These are phyloP conservation scores for Acanthochlamys bracteata DNA, from an alignment of 106 monocot genomes.

Conservation along the genomic window DNA sequence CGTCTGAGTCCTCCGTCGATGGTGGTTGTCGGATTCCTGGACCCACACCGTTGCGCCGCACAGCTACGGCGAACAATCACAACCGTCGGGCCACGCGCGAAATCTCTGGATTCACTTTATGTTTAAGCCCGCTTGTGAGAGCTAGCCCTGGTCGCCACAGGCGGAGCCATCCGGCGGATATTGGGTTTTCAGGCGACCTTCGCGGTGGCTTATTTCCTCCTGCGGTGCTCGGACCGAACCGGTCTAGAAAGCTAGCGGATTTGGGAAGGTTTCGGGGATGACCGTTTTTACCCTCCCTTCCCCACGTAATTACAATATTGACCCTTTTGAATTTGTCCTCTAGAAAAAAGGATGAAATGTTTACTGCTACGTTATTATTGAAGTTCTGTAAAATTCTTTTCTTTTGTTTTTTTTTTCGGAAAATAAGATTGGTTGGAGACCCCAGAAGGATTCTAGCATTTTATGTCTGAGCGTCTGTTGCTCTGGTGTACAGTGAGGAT, in stretches of 20 bases:
- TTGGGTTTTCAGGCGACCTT: conserved; percentile 30
- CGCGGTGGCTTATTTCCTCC: background rate
- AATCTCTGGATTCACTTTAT: conserved; percentile 35
- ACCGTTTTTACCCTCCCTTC: conserved; percentile 8
- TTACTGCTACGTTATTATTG: background rate
- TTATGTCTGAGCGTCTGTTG: too few species aligned
- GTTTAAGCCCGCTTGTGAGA: conserved; percentile 51
- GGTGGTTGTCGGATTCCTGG: conserved; percentile 17
- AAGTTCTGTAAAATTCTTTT: background rate
- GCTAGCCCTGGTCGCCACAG: conserved; percentile 20
- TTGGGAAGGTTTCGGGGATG: conserved; percentile 33
- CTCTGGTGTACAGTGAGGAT: too few species aligned
- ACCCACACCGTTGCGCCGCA: conserved; percentile 26
- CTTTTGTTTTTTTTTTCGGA: too few species aligned
- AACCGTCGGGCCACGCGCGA: background rate
- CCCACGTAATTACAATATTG: background rate
- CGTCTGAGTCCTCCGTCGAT: conserved; percentile 10
- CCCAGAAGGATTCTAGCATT: too few species aligned
- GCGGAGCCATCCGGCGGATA: conserved; percentile 21
- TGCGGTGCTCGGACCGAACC: conserved; percentile 17
- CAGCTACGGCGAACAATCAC: background rate
- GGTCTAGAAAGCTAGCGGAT: conserved; percentile 63
- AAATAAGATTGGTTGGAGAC: too few species aligned
- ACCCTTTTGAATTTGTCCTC: background rate
- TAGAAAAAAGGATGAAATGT: background rate